These are phyloP conservation scores for Nidularia sp. DNA, from an alignment of 768 basidiomycete species.

Conservation along the genomic window DNA sequence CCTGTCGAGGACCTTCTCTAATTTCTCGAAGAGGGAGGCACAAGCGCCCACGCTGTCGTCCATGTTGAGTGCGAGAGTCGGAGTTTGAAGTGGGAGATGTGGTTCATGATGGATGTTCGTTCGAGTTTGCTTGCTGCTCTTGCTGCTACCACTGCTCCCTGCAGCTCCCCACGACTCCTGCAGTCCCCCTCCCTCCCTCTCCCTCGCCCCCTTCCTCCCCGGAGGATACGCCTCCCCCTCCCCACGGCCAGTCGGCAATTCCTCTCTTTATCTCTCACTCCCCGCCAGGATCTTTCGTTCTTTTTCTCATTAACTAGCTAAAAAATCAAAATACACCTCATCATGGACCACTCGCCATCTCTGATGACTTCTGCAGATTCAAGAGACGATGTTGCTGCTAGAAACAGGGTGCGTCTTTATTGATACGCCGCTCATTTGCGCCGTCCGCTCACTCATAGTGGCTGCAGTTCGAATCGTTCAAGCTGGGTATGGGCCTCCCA, in stretches of 20 bases:
- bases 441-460: constrained; percentile 1
- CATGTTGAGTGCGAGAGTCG: background rate
- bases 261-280: constrained; percentile 34
- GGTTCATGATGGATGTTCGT: constrained; percentile 2
- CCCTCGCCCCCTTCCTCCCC: too few species aligned
- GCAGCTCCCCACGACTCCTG: background rate
- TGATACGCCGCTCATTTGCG: background rate
- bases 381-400: constrained; percentile 33
- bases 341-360: constrained; percentile 18
- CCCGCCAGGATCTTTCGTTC: constrained; percentile 29
- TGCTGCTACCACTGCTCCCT: constrained; percentile 11
- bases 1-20: too few species aligned
- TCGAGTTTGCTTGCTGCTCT: background rate
- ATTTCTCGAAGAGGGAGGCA: too few species aligned
- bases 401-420: constrained; percentile 30
- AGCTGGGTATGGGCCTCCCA: constrained; percentile 50
- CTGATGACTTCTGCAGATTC: constrained; percentile 14
- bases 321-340: constrained; percentile 1
- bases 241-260: constrained; percentile 22
- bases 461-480: constrained; percentile 68
- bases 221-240: constrained; percentile 4
- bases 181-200: too few species aligned
- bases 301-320: constrained; percentile 10
- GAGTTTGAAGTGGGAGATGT: constrained; percentile 9
- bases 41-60: too few species aligned